Evolutionary conservation across 192 early-diverging fungal species (phyloP).

Genomic region (Dissophora ornata): DNA sequence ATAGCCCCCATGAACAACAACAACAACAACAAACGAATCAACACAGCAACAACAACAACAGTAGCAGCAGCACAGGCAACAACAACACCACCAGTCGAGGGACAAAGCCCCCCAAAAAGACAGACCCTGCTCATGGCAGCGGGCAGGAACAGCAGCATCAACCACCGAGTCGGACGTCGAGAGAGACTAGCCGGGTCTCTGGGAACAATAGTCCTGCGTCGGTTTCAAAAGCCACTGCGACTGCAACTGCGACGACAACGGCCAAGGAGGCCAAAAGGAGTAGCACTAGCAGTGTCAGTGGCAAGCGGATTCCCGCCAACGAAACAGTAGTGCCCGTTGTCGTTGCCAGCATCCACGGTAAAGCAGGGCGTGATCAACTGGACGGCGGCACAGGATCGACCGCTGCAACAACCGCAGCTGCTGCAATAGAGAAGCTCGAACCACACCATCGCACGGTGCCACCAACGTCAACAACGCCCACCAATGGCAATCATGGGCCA

Average conservation of each 20-base stretch:
- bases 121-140: too few relatives aligned
- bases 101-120: background rate
- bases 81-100: background rate
- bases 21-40: conserved; percentile 10
- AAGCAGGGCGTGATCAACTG: too few relatives aligned
- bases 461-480: background rate
- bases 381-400: too few relatives aligned
- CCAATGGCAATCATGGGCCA: background rate
- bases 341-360: too few relatives aligned
- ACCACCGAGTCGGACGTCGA: background rate
- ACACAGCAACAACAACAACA: conserved; percentile 6
- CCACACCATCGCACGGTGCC: background rate
- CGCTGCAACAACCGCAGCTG: background rate
- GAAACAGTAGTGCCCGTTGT: too few relatives aligned
- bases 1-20: conserved; percentile 10
- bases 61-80: conserved; percentile 1
- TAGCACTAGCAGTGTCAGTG: background rate
- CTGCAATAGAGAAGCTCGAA: background rate
- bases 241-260: background rate
- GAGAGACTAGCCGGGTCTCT: too few relatives aligned
- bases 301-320: too few relatives aligned
- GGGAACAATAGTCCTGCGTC: too few relatives aligned
- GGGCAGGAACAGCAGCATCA: too few relatives aligned
- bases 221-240: background rate
- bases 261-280: background rate